These are phyloP conservation scores for Trichoderma asperelloides DNA, from an alignment of 495 filamentous ascomycete species.

Conservation along the genomic window DNA sequence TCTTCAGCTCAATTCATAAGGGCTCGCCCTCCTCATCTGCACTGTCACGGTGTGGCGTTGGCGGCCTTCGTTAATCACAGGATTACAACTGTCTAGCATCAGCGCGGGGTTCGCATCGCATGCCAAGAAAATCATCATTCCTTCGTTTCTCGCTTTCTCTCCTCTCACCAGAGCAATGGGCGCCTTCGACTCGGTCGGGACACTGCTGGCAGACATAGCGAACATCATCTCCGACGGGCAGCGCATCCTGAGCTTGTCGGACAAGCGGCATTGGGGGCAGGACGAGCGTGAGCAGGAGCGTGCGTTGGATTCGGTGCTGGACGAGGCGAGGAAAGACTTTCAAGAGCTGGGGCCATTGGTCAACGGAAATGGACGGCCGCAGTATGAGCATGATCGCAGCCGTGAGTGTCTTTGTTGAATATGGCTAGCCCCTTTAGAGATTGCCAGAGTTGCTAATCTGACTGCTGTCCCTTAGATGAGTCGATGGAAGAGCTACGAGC, in stretches of 20 bases:
- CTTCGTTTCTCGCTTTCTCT: neutral
- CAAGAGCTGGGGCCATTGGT: conserved; percentile 38
- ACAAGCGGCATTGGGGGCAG: conserved; percentile 40
- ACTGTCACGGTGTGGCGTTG: neutral
- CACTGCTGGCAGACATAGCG: conserved; percentile 39
- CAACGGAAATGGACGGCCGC: conserved; percentile 37
- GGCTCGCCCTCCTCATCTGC: neutral
- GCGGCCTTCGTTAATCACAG: neutral
- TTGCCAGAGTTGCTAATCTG: neutral
- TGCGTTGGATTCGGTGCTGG: conserved; percentile 35
- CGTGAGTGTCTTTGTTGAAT: conserved; percentile 19
- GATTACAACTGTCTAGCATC: neutral
- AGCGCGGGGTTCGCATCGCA: conserved; percentile 4
- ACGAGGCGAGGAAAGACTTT: conserved; percentile 43
- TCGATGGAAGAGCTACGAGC: conserved; percentile 33
- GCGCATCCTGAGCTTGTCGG: conserved; percentile 39
- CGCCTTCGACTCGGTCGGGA: conserved; percentile 36
- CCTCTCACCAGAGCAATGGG: neutral
- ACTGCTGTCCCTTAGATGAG: conserved; percentile 23
- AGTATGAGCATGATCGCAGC: conserved; percentile 40
- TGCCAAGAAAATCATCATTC: neutral
- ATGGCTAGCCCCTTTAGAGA: neutral
- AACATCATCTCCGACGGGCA: conserved; percentile 33
- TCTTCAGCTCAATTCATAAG: neutral
- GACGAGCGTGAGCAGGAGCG: conserved; percentile 42